A percentile compares a stretch with the other conserved stretches of the same genome.
Conservation (phyloP, 768 basidiomycete species). For the Auriscalpium vulgare region DNA sequence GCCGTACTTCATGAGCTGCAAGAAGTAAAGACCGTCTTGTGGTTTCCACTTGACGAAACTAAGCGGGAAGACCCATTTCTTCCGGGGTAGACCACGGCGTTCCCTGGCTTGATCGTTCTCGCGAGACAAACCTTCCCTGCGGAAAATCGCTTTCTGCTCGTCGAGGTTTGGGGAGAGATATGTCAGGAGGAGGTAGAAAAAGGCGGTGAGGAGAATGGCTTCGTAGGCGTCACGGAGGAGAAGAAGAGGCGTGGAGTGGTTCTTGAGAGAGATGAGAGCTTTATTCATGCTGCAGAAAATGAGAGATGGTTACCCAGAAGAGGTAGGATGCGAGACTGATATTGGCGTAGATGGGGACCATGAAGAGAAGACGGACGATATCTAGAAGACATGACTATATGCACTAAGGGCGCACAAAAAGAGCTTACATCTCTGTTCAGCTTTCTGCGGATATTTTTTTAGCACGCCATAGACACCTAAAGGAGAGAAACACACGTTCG, state of each 20-base stretch:
- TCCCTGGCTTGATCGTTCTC: conserved; percentile 38
- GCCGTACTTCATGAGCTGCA: conserved; percentile 72
- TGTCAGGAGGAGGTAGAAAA: conserved; percentile 69
- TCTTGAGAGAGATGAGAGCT: conserved; percentile 25
- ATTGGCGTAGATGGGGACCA: conserved; percentile 70
- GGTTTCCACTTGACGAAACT: conserved; percentile 58
- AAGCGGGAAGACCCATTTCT: conserved; percentile 67
- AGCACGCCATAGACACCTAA: not conserved
- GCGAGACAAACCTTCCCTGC: conserved; percentile 49
- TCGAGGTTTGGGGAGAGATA: conserved; percentile 59
- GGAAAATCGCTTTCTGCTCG: conserved; percentile 54
- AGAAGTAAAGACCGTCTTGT: conserved; percentile 60
- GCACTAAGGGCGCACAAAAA: not conserved
- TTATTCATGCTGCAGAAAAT: not conserved
- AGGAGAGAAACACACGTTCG: conserved; percentile 39
- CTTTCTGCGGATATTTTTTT: conserved; percentile 37
- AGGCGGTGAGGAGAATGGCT: conserved; percentile 64
- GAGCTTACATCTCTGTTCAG: conserved; percentile 55
- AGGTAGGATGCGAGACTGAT: conserved; percentile 63
- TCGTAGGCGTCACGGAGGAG: conserved; percentile 72
- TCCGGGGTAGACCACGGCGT: conserved; percentile 35
- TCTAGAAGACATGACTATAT: conserved; percentile 29
- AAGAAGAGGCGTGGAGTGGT: conserved; percentile 60
- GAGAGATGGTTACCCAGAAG: conserved; percentile 44
- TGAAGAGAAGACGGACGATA: conserved; percentile 66